These are phyloP conservation scores for Pseudogymnoascus sp. DNA, from an alignment of 2,329 filamentous ascomycete genomes.

Conservation along the genomic window DNA sequence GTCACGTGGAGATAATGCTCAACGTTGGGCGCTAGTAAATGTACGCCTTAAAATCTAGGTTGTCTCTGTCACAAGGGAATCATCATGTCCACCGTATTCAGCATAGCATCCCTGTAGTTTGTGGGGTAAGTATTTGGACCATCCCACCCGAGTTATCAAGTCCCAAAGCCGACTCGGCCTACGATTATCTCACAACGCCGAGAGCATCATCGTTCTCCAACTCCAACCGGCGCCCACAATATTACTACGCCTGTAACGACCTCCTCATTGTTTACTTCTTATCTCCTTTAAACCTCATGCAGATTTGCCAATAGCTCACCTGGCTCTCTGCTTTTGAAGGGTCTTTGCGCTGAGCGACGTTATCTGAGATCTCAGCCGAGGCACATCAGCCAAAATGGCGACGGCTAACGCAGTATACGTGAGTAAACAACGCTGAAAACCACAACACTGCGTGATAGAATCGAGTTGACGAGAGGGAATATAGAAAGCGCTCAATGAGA, in stretches of 20 bases:
- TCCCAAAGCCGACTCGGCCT: neutral
- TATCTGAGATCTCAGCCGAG: constrained; percentile 8
- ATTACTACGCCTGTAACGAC: neutral
- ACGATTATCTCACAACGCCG: neutral
- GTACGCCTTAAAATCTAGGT: neutral
- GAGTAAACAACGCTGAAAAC: constrained; percentile 3
- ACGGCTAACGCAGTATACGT: constrained; percentile 4
- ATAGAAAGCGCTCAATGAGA: constrained; percentile 53
- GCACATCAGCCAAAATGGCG: constrained; percentile 6
- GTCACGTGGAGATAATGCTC: constrained; percentile 7
- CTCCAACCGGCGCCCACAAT: neutral
- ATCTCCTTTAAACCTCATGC: constrained; percentile 1
- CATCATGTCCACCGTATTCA: neutral
- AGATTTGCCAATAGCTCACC: neutral
- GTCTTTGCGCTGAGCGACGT: neutral
- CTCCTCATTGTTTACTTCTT: neutral
- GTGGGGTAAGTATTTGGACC: constrained; percentile 4
- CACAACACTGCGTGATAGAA: constrained; percentile 13
- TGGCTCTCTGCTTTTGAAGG: neutral
- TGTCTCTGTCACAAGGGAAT: neutral
- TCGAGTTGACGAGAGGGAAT: neutral
- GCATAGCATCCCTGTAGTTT: neutral
- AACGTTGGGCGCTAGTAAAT: neutral
- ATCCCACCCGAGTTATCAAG: neutral
- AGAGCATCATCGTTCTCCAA: neutral